A percentile compares a stretch with the other conserved stretches of the same genome.
These are phyloP conservation scores for Colletotrichum orchidophilum DNA, from an alignment of 2,329 filamentous ascomycete genomes.

Conservation along the genomic window DNA sequence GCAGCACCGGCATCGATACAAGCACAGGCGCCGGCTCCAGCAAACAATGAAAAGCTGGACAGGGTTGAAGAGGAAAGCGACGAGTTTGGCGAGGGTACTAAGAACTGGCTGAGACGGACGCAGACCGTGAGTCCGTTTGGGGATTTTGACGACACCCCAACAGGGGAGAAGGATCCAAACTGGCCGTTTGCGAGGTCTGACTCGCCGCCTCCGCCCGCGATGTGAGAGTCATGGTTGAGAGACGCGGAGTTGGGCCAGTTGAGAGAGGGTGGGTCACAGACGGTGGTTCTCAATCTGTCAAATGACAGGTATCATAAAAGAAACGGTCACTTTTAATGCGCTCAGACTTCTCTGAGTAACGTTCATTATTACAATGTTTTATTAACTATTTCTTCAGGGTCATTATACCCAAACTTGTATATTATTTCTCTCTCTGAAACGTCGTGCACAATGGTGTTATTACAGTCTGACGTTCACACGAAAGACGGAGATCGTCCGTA, in stretches of 20 bases:
- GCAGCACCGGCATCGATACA: background rate
- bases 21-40: background rate
- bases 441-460: background rate
- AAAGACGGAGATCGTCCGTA: background rate
- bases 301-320: background rate
- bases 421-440: background rate
- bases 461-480: background rate
- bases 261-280: background rate
- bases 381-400: background rate
- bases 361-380: background rate
- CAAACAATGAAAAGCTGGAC: conserved; percentile 9
- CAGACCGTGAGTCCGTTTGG: conserved; percentile 47
- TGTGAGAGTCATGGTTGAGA: background rate
- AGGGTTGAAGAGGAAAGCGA: conserved; percentile 29
- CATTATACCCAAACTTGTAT: background rate
- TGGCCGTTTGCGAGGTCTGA: conserved; percentile 27
- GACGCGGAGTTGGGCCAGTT: background rate
- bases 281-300: background rate
- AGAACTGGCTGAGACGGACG: conserved; percentile 43
- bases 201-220: background rate
- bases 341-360: background rate
- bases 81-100: conserved; percentile 23
- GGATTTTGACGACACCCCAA: conserved; percentile 37
- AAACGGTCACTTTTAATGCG: background rate
- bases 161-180: conserved; percentile 1